Evolutionary conservation across 371 early-diverging fungal species (phyloP).

Genomic region (Rhizopus stolonifer): DNA sequence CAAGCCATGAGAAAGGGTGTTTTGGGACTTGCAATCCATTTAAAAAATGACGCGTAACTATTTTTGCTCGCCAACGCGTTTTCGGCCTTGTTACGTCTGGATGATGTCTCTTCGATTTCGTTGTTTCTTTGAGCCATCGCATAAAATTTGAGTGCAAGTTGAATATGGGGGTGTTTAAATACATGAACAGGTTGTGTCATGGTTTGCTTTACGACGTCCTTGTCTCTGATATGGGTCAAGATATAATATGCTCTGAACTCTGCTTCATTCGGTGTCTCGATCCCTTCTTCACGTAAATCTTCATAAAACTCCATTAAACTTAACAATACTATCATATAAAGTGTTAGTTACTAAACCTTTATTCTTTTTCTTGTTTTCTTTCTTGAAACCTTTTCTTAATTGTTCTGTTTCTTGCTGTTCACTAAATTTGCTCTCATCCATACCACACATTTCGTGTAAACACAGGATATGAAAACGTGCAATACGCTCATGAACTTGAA

Average conservation of each 20-base stretch:
- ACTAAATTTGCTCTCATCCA: constrained; percentile 60
- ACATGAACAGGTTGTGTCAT: constrained; percentile 56
- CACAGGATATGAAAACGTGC: constrained; percentile 86
- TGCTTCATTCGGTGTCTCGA: constrained; percentile 72
- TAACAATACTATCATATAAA: constrained; percentile 54
- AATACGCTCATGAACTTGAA: constrained; percentile 76
- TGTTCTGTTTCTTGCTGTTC: constrained; percentile 86
- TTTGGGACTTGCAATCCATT: constrained; percentile 48
- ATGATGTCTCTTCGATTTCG: constrained; percentile 46
- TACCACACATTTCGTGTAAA: constrained; percentile 70
- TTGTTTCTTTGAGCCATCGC: constrained; percentile 59
- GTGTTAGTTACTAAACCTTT: too few relatives aligned
- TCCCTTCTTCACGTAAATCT: constrained; percentile 61
- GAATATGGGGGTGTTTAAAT: constrained; percentile 59
- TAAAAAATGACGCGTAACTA: constrained; percentile 68
- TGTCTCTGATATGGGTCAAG: constrained; percentile 68
- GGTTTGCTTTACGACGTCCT: constrained; percentile 64
- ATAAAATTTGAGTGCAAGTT: constrained; percentile 69
- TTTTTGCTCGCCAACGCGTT: constrained; percentile 64
- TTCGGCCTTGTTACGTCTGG: constrained; percentile 43
- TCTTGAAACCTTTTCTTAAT: constrained; percentile 82
- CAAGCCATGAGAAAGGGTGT: constrained; percentile 79
- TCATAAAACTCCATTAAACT: constrained; percentile 85
- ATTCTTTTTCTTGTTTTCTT: not conserved
- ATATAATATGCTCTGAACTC: constrained; percentile 89